Evolutionary conservation across 345 rosid species (phyloP), one percentile per base, ranked within the genome.

Genomic region (Jatropha curcas): DNA sequence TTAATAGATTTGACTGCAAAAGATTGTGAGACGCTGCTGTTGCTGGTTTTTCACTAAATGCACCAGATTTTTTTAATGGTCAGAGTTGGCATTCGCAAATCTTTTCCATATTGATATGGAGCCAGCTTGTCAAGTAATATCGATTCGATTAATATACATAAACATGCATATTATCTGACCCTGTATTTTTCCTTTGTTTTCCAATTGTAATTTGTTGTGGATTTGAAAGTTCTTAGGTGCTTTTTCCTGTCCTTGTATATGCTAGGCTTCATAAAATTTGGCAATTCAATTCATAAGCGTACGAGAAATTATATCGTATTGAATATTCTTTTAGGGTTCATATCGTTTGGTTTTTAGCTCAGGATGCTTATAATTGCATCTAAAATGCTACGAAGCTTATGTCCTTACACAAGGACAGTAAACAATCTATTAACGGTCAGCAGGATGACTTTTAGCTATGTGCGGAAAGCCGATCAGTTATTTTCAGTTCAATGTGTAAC

Each of bases 1-100:
- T 76, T 79, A 71, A 76, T 78, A 72, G 65, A 74, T 46, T 64
- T 65, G 51, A 68, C 33, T 66, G 33, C 28, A 24, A 34, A 75
- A 73, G 74, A 51, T 66, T 77, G 78, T 35, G 52, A 31, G 34
- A 62, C 28, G 48, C 65, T 73, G 65, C 53, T 43, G 37, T 67
- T 66, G 22, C 48, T 63, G 62, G 55, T 52, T 71, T 53, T 63
- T 52, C 22, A 17, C 55, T 1, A 34, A 66, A 34, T 48, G 72
- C 33, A 53, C 61, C 55, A n/a, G 31, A 33, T 73, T 71, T 59
- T 19, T 11, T 39, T 39, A 57, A 50, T 20, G 52, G 60, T 66
- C 28, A 45, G 71, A 33, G 22, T 50, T 48, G 71, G 34, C 4
- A 35, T 43, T 22, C 68, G 5, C 8, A 68, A 41, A 12, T 48